phyloP scores from a whole-genome alignment of 306 rosid species.

The Lotus japonicus region DNA sequence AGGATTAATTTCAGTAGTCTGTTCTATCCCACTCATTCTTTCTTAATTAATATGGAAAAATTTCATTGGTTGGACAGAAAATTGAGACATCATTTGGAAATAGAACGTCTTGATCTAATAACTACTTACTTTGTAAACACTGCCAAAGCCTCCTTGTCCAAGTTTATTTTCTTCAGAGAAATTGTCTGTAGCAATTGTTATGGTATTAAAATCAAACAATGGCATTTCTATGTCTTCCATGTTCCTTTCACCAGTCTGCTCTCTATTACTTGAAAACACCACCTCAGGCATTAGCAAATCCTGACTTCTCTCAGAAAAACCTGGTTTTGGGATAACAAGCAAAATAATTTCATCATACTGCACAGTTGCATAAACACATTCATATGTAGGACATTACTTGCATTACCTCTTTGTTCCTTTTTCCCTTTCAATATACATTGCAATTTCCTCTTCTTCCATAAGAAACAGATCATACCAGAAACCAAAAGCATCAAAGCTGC shows the following conservation, averaged over 20 bases:
- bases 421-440: conserved; percentile 14
- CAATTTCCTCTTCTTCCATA: conserved; percentile 46
- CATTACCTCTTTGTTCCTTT: conserved; percentile 35
- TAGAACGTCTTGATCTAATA: too few relatives aligned
- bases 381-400: neutral
- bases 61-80: too few relatives aligned
- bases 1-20: too few relatives aligned
- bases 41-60: too few relatives aligned
- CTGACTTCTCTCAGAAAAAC: conserved; percentile 57
- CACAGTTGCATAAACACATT: neutral
- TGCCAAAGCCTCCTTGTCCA: conserved; percentile 62
- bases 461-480: conserved; percentile 19
- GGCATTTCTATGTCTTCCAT: conserved; percentile 47
- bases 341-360: conserved; percentile 3
- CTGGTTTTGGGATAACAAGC: conserved; percentile 29
- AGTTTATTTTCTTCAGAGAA: conserved; percentile 45
- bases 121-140: conserved; percentile 41
- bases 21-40: too few relatives aligned
- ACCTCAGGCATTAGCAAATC: conserved; percentile 47
- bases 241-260: conserved; percentile 34
- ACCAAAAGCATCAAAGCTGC: conserved; percentile 34
- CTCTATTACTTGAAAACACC: conserved; percentile 42
- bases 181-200: conserved; percentile 42
- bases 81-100: too few relatives aligned
- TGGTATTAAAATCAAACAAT: conserved; percentile 40